Evolutionary conservation across 2,329 filamentous ascomycete species (phyloP), one percentile per base, ranked within the genome.

Genomic region (Elsinoe fawcettii): DNA sequence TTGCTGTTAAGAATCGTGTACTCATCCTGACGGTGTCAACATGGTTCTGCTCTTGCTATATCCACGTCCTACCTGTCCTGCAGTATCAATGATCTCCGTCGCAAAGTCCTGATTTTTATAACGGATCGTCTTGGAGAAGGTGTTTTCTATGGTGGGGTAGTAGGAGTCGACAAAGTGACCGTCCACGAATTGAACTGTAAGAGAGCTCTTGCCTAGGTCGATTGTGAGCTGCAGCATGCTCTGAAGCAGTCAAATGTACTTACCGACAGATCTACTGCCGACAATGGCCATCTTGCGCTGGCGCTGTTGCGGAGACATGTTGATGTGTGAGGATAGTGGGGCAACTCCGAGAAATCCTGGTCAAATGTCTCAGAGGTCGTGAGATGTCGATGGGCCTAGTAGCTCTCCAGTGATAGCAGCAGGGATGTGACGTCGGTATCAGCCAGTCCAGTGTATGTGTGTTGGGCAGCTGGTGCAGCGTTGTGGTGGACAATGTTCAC

Each of bases 131-230:
- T 95, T 95, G 78, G 87, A 95, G 72, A 99, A 99, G 2, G 92
- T 97, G 73, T 97, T 99, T 74, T 99, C 93, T 68, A 99, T 97
- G 39, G 93, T 99, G 34, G 93, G 93, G 73, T 99, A 99, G 75
- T 99, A 99, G 73, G 88, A 95, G 73, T 99, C 93, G 69, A 99
- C 92, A 70, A 99, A 99, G 75, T 96, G 91, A 61, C 90, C 90
- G 71, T 99, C 93, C 69, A 96, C 92, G 69, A 93, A 97, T 70
- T 92, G 92, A 49, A 97, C 93, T 11, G 93, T 95, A 63, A 99
- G 84, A 56, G 92, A 97, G 20, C 90, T 96, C 80, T 99, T 99
- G 73, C 93, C 93, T 97, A 66, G 59, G 60, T 30, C 56, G 43
- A 7, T 47, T 44, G 25, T 59, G 46, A 61, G 56, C 36, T 37